Evolutionary conservation across 441 rosid genomes (phyloP).

Genomic region (Gossypium gossypioides): DNA sequence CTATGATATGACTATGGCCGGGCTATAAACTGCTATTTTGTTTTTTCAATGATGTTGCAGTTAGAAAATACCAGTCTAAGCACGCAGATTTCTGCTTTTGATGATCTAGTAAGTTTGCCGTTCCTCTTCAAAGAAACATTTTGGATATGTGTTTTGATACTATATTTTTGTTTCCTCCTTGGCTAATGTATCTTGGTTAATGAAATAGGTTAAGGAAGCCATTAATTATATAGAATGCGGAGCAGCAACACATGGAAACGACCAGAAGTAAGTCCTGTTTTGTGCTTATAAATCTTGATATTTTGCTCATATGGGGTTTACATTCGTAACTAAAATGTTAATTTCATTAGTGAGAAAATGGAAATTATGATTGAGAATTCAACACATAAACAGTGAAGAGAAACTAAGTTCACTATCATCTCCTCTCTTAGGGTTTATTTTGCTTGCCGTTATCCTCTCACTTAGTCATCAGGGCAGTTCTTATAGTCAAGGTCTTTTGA

Average conservation of each 20-base stretch:
- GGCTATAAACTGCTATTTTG: slow-evolving; percentile 16
- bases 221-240: slow-evolving; percentile 35
- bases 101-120: slow-evolving; percentile 54
- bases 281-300: not conserved
- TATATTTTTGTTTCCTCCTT: not conserved
- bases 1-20: not conserved
- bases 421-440: not conserved
- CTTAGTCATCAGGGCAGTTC: not conserved
- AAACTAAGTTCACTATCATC: not conserved
- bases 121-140: not conserved
- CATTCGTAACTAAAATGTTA: not conserved
- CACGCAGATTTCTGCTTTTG: slow-evolving; percentile 30
- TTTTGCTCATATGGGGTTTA: not conserved
- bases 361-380: not conserved
- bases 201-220: slow-evolving; percentile 61
- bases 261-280: slow-evolving; percentile 37
- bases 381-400: not conserved
- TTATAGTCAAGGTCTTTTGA: not conserved
- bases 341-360: not conserved
- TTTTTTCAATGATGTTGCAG: slow-evolving; percentile 41
- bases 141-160: not conserved
- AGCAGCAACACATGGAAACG: slow-evolving; percentile 32
- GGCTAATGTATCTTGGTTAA: slow-evolving; percentile 4
- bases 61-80: slow-evolving; percentile 57
- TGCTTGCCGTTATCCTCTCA: not conserved